A percentile compares a stretch with the other conserved stretches of the same genome.
phyloP scores from a whole-genome alignment of 2,329 filamentous ascomycete species.

The Cladosporium sphaerospermum region DNA sequence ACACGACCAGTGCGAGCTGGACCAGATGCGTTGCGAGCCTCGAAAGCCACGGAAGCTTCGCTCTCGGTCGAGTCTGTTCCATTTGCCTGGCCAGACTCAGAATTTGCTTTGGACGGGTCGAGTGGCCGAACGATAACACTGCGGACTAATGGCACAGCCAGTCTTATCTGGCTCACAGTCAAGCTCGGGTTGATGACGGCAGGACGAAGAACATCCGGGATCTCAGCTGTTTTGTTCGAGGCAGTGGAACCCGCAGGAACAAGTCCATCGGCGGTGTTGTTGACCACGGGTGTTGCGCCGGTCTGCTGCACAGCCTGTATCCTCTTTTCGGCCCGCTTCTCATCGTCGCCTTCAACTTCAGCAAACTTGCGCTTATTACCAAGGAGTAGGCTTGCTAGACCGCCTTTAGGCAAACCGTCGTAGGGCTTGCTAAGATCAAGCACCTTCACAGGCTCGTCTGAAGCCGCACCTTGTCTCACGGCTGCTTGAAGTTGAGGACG shows the following conservation, averaged over 20 bases:
- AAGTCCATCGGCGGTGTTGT: slow-evolving; percentile 70
- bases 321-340: slow-evolving; percentile 55
- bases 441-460: slow-evolving; percentile 48
- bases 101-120: slow-evolving; percentile 53
- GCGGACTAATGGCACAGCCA: slow-evolving; percentile 82
- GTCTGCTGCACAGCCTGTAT: slow-evolving; percentile 51
- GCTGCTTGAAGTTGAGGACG: slow-evolving; percentile 82
- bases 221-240: slow-evolving; percentile 38
- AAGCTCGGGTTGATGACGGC: slow-evolving; percentile 79
- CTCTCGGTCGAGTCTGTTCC: slow-evolving; percentile 34
- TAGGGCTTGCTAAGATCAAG: slow-evolving; percentile 90
- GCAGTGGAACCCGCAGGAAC: slow-evolving; percentile 66
- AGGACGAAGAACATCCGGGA: slow-evolving; percentile 77
- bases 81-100: slow-evolving; percentile 41
- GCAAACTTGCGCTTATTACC: slow-evolving; percentile 88
- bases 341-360: slow-evolving; percentile 69
- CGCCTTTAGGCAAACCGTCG: slow-evolving; percentile 85
- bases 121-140: slow-evolving; percentile 76
- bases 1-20: slow-evolving; percentile 53
- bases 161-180: slow-evolving; percentile 71
- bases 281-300: slow-evolving; percentile 67
- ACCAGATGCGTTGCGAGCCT: slow-evolving; percentile 74
- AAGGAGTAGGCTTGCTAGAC: slow-evolving; percentile 75
- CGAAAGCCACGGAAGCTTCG: slow-evolving; percentile 65
- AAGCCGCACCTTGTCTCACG: slow-evolving; percentile 49